Percentiles rank a stretch among this genome's conserved stretches.
Evolutionary conservation across 2,329 filamentous ascomycete genomes (phyloP).

Genomic region (Fusarium sp.): DNA sequence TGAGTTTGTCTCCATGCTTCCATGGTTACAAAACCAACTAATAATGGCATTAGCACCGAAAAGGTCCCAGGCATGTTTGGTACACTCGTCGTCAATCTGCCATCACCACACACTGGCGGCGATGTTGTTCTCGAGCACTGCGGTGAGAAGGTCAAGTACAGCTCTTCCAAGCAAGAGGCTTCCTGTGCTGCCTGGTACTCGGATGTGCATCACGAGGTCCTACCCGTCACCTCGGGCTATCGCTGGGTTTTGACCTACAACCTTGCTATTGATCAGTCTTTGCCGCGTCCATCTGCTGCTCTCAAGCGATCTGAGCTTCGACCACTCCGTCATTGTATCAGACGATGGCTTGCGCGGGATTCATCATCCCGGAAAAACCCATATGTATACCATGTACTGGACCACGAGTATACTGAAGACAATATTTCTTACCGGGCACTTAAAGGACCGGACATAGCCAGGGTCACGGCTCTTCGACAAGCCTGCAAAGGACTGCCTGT

Average conservation of each 20-base stretch:
- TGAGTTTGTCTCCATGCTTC: slow-evolving; percentile 44
- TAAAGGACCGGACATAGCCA: slow-evolving; percentile 42
- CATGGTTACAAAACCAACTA: background rate
- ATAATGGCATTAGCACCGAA: slow-evolving; percentile 48
- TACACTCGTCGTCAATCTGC: slow-evolving; percentile 59
- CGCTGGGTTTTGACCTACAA: slow-evolving; percentile 65
- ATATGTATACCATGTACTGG: slow-evolving; percentile 45
- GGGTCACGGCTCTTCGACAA: slow-evolving; percentile 40
- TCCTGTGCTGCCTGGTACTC: slow-evolving; percentile 56
- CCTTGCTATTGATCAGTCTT: slow-evolving; percentile 45
- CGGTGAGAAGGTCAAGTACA: slow-evolving; percentile 27
- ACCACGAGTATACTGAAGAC: slow-evolving; percentile 48
- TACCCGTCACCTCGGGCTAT: slow-evolving; percentile 57
- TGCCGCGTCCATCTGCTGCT: slow-evolving; percentile 34
- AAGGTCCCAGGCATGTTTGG: slow-evolving; percentile 61
- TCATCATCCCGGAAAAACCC: background rate
- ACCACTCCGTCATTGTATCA: slow-evolving; percentile 35
- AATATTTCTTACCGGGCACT: slow-evolving; percentile 43
- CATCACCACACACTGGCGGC: slow-evolving; percentile 59
- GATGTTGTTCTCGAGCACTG: slow-evolving; percentile 54
- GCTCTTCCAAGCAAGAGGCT: background rate
- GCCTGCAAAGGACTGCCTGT: slow-evolving; percentile 42
- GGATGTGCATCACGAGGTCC: slow-evolving; percentile 62
- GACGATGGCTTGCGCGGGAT: slow-evolving; percentile 40
- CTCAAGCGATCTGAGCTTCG: slow-evolving; percentile 1